These are phyloP conservation scores for Teratosphaeria gauchensis DNA, from an alignment of 2,329 filamentous ascomycete genomes.

Conservation along the genomic window DNA sequence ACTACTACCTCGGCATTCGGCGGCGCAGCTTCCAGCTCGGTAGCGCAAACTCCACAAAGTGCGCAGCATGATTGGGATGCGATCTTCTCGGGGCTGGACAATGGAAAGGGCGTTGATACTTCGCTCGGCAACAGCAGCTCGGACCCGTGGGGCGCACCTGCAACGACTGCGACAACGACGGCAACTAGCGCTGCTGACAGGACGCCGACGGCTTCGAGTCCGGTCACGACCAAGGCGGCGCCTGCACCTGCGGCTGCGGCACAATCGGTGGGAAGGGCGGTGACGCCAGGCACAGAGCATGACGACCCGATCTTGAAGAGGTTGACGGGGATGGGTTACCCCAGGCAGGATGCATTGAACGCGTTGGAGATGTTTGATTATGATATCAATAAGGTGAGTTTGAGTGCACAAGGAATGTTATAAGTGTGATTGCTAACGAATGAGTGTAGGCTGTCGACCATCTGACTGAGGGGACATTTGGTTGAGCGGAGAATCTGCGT, in stretches of 20 bases:
- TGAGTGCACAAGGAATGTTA: too few species aligned
- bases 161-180: conserved; percentile 1
- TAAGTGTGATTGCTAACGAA: background rate
- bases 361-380: conserved; percentile 94
- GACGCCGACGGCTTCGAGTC: conserved; percentile 3
- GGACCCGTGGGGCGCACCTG: conserved; percentile 19
- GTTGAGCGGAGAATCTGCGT: background rate
- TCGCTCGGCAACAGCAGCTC: conserved; percentile 12
- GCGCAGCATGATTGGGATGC: conserved; percentile 80
- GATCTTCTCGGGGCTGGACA: conserved; percentile 75
- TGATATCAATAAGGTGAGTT: conserved; percentile 28
- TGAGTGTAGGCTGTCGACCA: conserved; percentile 1
- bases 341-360: conserved; percentile 59
- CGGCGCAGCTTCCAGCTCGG: conserved; percentile 8
- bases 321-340: conserved; percentile 81
- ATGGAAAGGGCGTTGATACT: conserved; percentile 21
- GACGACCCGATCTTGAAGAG: conserved; percentile 89
- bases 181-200: background rate
- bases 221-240: conserved; percentile 4
- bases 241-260: conserved; percentile 1
- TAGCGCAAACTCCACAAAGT: conserved; percentile 30
- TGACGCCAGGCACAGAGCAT: conserved; percentile 66
- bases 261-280: conserved; percentile 52
- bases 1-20: conserved; percentile 8
- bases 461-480: background rate